Evolutionary conservation across 768 basidiomycete genomes (phyloP).

Genomic region (Termitomyces heimii): DNA sequence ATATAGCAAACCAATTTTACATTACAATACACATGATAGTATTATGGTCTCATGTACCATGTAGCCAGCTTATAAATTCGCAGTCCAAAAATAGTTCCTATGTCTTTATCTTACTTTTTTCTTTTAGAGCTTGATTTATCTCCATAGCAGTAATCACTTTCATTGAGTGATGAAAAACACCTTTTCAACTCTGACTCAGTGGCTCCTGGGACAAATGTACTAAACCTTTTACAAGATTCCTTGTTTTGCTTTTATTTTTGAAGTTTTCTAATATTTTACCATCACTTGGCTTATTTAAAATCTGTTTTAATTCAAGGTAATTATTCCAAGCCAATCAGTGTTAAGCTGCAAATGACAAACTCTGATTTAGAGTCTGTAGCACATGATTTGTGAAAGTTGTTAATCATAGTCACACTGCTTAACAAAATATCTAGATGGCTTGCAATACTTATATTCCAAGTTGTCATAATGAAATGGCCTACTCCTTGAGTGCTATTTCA

Average conservation of each 20-base stretch:
- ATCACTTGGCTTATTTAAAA: conserved; percentile 21
- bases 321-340: neutral
- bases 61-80: neutral
- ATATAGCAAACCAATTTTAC: no score
- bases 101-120: conserved; percentile 9
- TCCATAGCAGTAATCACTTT: no score
- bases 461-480: conserved; percentile 51
- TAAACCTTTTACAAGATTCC: conserved; percentile 15
- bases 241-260: conserved; percentile 22
- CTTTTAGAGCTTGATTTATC: neutral
- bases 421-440: conserved; percentile 64
- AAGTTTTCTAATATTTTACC: conserved; percentile 16
- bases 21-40: no score
- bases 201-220: neutral
- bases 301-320: conserved; percentile 36
- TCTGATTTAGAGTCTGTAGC: conserved; percentile 39
- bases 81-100: neutral
- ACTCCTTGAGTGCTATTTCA: conserved; percentile 46
- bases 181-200: neutral
- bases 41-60: neutral
- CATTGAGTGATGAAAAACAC: neutral
- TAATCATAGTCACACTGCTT: conserved; percentile 60
- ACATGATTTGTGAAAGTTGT: conserved; percentile 61
- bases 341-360: neutral
- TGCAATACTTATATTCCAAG: conserved; percentile 63